phyloP scores from a whole-genome alignment of 257 asterid species.

The Solanum virginianum region DNA sequence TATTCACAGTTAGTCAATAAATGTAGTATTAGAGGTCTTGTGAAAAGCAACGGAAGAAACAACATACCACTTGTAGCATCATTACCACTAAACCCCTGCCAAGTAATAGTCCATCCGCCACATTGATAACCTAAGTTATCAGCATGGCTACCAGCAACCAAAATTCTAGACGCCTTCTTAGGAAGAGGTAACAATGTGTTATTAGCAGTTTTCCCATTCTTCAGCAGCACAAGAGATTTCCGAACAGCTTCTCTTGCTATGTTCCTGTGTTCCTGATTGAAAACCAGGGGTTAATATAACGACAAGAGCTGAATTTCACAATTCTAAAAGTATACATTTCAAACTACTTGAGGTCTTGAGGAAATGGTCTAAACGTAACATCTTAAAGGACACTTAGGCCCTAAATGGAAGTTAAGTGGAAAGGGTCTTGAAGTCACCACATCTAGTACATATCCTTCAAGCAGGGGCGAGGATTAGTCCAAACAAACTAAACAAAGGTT shows the following conservation, averaged over 20 bases:
- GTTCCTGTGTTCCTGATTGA: constrained; percentile 58
- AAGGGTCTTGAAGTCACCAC: neutral
- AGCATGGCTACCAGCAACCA: constrained; percentile 81
- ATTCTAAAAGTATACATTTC: neutral
- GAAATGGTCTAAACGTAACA: no score
- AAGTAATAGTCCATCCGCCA: constrained; percentile 86
- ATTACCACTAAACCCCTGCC: constrained; percentile 86
- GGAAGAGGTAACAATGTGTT: constrained; percentile 59
- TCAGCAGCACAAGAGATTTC: constrained; percentile 75
- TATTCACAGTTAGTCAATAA: neutral
- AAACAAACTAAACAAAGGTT: neutral
- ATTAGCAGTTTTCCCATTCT: constrained; percentile 57
- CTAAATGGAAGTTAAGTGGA: neutral
- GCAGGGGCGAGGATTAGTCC: neutral
- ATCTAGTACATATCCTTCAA: neutral
- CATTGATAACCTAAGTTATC: constrained; percentile 87
- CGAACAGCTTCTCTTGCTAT: constrained; percentile 84
- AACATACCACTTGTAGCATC: constrained; percentile 45
- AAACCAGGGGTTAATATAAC: neutral
- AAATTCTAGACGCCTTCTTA: constrained; percentile 47
- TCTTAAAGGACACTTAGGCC: neutral
- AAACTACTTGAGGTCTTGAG: neutral
- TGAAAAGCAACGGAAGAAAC: neutral
- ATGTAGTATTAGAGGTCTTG: neutral
- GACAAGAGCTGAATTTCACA: neutral